phyloP scores from a whole-genome alignment of 768 basidiomycete genomes.

The Albatrellus ellisii region DNA sequence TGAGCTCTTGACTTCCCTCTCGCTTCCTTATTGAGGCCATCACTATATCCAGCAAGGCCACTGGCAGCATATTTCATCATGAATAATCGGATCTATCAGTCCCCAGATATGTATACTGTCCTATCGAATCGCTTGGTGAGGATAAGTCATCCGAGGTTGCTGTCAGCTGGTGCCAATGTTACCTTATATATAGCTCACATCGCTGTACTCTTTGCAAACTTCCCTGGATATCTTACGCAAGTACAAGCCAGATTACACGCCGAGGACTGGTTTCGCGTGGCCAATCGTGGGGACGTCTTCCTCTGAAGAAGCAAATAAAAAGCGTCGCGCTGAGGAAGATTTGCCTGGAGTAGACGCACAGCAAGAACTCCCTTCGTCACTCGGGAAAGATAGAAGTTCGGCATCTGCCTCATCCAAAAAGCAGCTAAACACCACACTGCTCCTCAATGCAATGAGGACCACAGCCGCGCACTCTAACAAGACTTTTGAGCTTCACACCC shows the following conservation, averaged over 20 bases:
- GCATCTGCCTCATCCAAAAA: constrained; percentile 25
- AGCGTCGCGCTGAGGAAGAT: constrained; percentile 14
- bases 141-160: neutral
- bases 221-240: constrained; percentile 64
- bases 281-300: constrained; percentile 49
- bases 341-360: constrained; percentile 7
- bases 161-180: neutral
- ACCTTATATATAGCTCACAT: constrained; percentile 37
- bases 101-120: constrained; percentile 74
- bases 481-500: constrained; percentile 26
- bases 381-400: constrained; percentile 8
- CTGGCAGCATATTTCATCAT: constrained; percentile 80
- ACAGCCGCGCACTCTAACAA: constrained; percentile 59
- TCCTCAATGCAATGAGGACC: constrained; percentile 69
- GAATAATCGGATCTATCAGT: constrained; percentile 82
- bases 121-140: constrained; percentile 74
- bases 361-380: constrained; percentile 4
- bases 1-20: constrained; percentile 1
- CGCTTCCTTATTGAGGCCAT: constrained; percentile 3
- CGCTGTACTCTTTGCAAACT: constrained; percentile 57
- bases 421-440: constrained; percentile 53
- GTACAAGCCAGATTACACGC: constrained; percentile 72
- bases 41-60: constrained; percentile 36
- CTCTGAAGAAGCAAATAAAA: constrained; percentile 30
- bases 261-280: constrained; percentile 77